phyloP scores from a whole-genome alignment of 768 basidiomycete genomes.

The Mrakia gelida region DNA sequence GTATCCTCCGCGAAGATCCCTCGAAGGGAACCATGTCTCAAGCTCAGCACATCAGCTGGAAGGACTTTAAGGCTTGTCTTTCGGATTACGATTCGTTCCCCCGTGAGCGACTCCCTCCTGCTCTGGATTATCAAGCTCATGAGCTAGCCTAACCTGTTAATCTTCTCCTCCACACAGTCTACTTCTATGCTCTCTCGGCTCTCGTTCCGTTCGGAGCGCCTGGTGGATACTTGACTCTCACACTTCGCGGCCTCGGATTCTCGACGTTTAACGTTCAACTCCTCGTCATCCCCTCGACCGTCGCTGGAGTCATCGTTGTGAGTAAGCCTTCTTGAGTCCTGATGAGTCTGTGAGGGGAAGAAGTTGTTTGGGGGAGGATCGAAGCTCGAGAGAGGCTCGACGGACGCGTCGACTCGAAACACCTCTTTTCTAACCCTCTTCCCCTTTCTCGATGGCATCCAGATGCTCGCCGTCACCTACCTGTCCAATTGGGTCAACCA shows the following conservation, averaged over 20 bases:
- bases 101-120: not conserved
- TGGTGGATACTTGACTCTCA: constrained; percentile 61
- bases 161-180: constrained; percentile 42
- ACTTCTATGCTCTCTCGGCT: constrained; percentile 44
- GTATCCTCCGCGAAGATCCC: no score
- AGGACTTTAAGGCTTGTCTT: constrained; percentile 55
- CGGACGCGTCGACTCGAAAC: no score
- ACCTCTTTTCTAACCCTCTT: no score
- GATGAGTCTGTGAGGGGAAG: no score
- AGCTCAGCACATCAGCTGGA: constrained; percentile 56
- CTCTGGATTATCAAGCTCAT: no score
- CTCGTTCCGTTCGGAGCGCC: constrained; percentile 53
- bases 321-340: no score
- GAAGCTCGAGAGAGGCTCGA: no score
- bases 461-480: not conserved
- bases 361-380: no score
- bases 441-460: no score
- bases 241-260: constrained; percentile 58
- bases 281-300: constrained; percentile 57
- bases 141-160: no score
- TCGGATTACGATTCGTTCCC: constrained; percentile 65
- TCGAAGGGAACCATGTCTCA: constrained; percentile 55
- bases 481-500: not conserved
- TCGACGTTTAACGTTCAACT: constrained; percentile 60
- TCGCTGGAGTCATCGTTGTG: constrained; percentile 48